Evolutionary conservation across 768 basidiomycete species (phyloP), one percentile per base, ranked within the genome.

Genomic region (Boletus patriciae): DNA sequence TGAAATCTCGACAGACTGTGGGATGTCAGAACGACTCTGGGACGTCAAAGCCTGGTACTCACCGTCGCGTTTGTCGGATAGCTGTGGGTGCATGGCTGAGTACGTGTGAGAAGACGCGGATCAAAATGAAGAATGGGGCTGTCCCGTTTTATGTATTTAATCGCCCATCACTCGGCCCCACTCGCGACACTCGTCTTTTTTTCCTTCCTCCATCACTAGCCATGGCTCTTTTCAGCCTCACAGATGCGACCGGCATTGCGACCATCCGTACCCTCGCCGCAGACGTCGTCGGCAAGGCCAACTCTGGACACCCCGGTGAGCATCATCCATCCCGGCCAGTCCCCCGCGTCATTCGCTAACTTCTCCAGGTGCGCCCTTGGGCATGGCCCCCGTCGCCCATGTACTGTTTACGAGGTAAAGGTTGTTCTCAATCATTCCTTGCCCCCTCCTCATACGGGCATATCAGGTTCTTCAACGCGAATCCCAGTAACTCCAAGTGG

Each of bases 401-500:
- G 77, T 93, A 53, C 81, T 94, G 15, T 92, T 90, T 74, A 83
- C 89, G 60, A 78, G 84, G 93, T 87, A 64, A 33, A 47, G 18
- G 2, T 29, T 6, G 19, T 41, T 36, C 29, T 25, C 5, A 31
- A 19, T 19, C 40, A 15, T 34, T 10, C 4, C 33, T 13, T 11
- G 18, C 34, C 33, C 25, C n/a, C 23, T 29, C 18, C 47, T 59
- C 47, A 64, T 21, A 19, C 47, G 16, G 29, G 12, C 31, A 50
- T 23, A 11, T 50, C 31, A 92, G 90, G 19, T 92, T 94, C 81
- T 73, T 97, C 77, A 90, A 89, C 62, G 86, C 87, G 66, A 95
- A 94, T 77, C 90, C 94, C 48, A 86, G 86, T 73, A 88, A 81
- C 78, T 85, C 94, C 41, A 87, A 92, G 73, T 96, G 93, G 94